phyloP scores from a whole-genome alignment of 495 filamentous ascomycete genomes.

The Diplogelasinospora grovesii region DNA sequence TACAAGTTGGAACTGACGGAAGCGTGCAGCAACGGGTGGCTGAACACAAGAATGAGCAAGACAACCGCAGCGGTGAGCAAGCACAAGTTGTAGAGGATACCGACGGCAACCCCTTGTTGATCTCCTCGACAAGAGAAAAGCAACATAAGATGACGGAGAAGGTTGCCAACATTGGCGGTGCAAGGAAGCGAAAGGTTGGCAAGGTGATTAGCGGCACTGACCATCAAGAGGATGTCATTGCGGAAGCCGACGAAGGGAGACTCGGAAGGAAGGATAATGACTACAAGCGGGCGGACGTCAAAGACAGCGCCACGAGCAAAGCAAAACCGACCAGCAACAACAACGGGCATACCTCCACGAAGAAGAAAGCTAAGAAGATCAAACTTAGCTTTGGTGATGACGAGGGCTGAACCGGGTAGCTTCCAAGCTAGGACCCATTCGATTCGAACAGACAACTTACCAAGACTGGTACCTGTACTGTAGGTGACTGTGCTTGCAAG shows the following conservation, averaged over 20 bases:
- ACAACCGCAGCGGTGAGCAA: too few species aligned
- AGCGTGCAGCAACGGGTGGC: conserved; percentile 20
- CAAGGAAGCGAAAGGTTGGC: conserved; percentile 44
- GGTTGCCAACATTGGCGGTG: conserved; percentile 16
- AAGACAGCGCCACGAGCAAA: conserved; percentile 3
- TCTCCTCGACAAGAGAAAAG: too few species aligned
- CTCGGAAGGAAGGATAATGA: conserved; percentile 10
- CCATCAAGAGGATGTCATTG: conserved; percentile 11
- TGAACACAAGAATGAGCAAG: too few species aligned
- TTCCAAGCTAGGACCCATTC: neutral
- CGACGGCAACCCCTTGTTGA: too few species aligned
- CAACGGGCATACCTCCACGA: conserved; percentile 3
- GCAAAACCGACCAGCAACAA: conserved; percentile 8
- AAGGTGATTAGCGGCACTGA: conserved; percentile 37
- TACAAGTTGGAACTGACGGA: conserved; percentile 32
- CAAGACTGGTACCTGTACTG: too few species aligned
- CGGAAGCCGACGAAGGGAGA: conserved; percentile 7
- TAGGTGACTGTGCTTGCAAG: too few species aligned
- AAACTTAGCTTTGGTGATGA: conserved; percentile 54
- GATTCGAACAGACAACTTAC: neutral
- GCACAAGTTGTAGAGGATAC: too few species aligned
- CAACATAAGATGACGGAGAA: conserved; percentile 20
- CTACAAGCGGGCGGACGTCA: neutral
- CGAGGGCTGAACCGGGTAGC: conserved; percentile 24
- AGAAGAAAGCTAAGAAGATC: conserved; percentile 52